Evolutionary conservation across 176 grass and related monocot genomes (phyloP), one percentile per base, ranked within the genome.

Genomic region (Oryza officinalis): DNA sequence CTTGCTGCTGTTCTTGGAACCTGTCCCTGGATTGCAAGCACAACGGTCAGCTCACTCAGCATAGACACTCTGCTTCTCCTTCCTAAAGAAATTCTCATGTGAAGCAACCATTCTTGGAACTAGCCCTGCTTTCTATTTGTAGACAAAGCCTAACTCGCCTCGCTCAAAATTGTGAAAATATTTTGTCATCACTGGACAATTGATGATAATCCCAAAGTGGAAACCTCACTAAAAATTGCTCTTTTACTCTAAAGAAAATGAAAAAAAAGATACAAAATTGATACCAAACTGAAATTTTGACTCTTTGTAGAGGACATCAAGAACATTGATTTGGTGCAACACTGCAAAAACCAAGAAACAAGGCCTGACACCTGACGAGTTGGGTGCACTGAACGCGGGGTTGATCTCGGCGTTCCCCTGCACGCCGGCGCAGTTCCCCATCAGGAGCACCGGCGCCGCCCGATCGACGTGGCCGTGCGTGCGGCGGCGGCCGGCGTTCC

Each of bases 351-450:
- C 26, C 28, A 83, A 52, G 67, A 52, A 44, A 27, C 22, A 35
- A 35, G 73, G 74, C 65, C 15, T 72, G 3, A 33, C 80, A 94
- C 92, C 92, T 38, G 92, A 87, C 17, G 80, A 92, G 63, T 86
- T 81, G 10, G 85, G 90, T 45, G 69, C 87, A 27, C 89, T 94
- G 78, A 87, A 84, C 68, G 89, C 54, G 5, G 89, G 92, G 85
- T 89, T 90, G 84, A 90, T 94, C 92, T 94, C 92, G 18, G 87
- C 92, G 81, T 90, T 91, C 45, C 90, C 79, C 76, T 87, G 66
- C 44, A 91, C 89, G 63, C 87, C 89, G 47, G 68, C 77, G 89
- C 92, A 94, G 46, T 82, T 92, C 81, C 92, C 92, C 92, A 94
- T 94, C 85, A 71, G 66, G 72, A 82, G 20, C 20, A 59, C 54